Evolutionary conservation across 1,284 basidiomycete species (phyloP).

Genomic region (Microbotryum lychnidis-dioicae): DNA sequence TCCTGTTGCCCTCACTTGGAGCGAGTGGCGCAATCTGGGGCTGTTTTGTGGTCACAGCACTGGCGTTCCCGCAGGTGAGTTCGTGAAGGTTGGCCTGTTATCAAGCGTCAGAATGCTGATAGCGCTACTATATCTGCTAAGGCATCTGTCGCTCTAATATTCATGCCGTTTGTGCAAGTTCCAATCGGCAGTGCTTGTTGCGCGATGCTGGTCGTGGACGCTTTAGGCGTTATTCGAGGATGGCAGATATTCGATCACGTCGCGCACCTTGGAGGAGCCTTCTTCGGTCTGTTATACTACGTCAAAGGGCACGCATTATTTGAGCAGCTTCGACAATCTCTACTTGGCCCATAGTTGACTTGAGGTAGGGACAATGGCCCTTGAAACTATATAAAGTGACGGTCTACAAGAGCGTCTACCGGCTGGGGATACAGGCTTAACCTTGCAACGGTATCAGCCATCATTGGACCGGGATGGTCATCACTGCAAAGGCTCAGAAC

Average conservation of each 20-base stretch:
- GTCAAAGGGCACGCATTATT: constrained; percentile 13
- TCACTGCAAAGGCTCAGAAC: constrained; percentile 27
- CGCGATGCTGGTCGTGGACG: constrained; percentile 22
- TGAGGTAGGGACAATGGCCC: neutral
- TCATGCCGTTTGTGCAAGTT: constrained; percentile 33
- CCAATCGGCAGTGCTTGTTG: constrained; percentile 21
- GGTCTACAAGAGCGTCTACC: too few species aligned
- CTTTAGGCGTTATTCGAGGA: constrained; percentile 30
- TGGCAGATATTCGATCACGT: constrained; percentile 35
- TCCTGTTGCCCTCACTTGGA: constrained; percentile 23
- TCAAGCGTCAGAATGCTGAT: too few species aligned
- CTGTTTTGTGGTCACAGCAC: constrained; percentile 30
- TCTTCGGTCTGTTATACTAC: constrained; percentile 18
- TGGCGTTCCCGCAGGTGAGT: constrained; percentile 25
- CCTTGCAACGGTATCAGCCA: too few species aligned
- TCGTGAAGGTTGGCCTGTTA: neutral
- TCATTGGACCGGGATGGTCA: neutral
- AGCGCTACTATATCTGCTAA: neutral
- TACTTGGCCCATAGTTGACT: neutral
- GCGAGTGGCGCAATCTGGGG: constrained; percentile 32
- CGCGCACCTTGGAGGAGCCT: constrained; percentile 32
- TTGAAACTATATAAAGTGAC: too few species aligned
- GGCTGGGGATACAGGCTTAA: too few species aligned
- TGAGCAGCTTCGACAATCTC: constrained; percentile 6
- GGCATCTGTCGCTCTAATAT: constrained; percentile 32